These are phyloP conservation scores for Ganoderma lucidum DNA, from an alignment of 1,284 basidiomycete genomes.

Conservation along the genomic window DNA sequence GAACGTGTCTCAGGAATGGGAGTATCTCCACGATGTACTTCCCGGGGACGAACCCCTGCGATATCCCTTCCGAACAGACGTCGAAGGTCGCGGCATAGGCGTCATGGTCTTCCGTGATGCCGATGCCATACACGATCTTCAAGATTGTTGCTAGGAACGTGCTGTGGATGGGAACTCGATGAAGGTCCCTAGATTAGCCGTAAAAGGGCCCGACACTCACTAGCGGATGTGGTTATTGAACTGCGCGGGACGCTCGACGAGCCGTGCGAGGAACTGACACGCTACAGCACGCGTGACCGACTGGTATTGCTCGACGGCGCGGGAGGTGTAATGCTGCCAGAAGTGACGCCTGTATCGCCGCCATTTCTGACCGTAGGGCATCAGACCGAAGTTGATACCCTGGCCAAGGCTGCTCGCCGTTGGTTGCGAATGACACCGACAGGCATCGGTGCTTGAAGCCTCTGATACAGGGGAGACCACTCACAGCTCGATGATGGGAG, in stretches of 20 bases:
- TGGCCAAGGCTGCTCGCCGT: background rate
- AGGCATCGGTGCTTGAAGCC: background rate
- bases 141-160: conserved; percentile 8
- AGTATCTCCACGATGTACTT: conserved; percentile 28
- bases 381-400: conserved; percentile 7
- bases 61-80: background rate
- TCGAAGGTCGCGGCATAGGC: conserved; percentile 9
- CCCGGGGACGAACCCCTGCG: conserved; percentile 12
- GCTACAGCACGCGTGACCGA: background rate
- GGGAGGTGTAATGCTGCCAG: conserved; percentile 13
- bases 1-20: conserved; percentile 33
- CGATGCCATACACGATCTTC: conserved; percentile 18
- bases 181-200: background rate
- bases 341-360: conserved; percentile 14
- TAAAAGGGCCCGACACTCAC: background rate
- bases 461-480: background rate
- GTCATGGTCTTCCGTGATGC: conserved; percentile 16
- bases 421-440: background rate
- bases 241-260: background rate
- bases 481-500: conserved; percentile 12
- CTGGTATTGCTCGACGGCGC: background rate
- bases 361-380: conserved; percentile 19
- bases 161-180: background rate
- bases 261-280: conserved; percentile 4
- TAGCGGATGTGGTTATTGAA: conserved; percentile 5